Evolutionary conservation across 306 rosid genomes (phyloP).

Genomic region (Morella rubra): DNA sequence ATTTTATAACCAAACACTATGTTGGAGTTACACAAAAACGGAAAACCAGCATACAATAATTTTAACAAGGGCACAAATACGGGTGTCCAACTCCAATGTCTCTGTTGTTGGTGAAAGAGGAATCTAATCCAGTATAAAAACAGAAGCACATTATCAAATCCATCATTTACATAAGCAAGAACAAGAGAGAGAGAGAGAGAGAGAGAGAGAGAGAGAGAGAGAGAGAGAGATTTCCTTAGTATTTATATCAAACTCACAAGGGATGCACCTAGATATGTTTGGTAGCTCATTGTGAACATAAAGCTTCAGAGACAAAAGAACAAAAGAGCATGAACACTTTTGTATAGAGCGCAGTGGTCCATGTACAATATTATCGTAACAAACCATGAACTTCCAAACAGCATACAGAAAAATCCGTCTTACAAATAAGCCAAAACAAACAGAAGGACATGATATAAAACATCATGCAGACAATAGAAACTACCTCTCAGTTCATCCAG

Average conservation of each 20-base stretch:
- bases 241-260: constrained; percentile 7
- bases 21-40: constrained; percentile 3
- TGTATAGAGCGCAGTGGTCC: not conserved
- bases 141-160: not conserved
- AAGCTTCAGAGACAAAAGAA: not conserved
- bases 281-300: constrained; percentile 1
- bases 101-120: not conserved
- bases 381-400: constrained; percentile 15
- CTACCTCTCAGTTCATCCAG: constrained; percentile 52
- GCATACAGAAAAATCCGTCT: constrained; percentile 5
- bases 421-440: constrained; percentile 16
- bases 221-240: too few species aligned
- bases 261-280: not conserved
- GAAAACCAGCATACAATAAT: constrained; percentile 3
- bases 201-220: not conserved
- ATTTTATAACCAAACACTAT: too few species aligned
- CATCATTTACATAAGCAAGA: not conserved
- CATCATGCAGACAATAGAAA: constrained; percentile 12
- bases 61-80: not conserved
- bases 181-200: not conserved
- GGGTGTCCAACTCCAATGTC: not conserved
- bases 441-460: constrained; percentile 7
- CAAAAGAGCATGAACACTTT: constrained; percentile 1
- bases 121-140: constrained; percentile 9
- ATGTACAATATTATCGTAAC: constrained; percentile 4